These are phyloP conservation scores for Skeletonema marinoi DNA, from an alignment of 108 stramenopile genomes.

Conservation along the genomic window DNA sequence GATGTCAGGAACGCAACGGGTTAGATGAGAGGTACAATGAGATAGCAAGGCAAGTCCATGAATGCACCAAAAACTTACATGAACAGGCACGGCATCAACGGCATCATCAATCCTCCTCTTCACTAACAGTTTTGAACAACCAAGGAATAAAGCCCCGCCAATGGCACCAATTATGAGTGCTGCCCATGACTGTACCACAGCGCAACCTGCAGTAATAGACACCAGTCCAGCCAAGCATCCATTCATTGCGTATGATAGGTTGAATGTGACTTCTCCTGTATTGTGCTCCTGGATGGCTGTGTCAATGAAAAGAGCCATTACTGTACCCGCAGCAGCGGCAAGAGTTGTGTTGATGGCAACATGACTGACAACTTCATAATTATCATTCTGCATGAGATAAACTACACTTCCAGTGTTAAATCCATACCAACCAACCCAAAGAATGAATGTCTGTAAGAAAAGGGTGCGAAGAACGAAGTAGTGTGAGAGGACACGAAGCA, in stretches of 20 bases:
- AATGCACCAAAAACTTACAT: conserved; percentile 43
- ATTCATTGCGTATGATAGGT: conserved; percentile 69
- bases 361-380: conserved; percentile 47
- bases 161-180: conserved; percentile 85
- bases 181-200: conserved; percentile 75
- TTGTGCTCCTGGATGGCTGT: conserved; percentile 48
- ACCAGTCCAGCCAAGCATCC: conserved; percentile 77
- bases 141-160: conserved; percentile 81
- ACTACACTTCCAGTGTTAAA: conserved; percentile 89
- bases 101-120: conserved; percentile 86
- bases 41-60: not conserved
- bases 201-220: conserved; percentile 83
- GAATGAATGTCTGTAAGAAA: conserved; percentile 68
- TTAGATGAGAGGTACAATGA: not conserved
- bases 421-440: conserved; percentile 96
- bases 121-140: conserved; percentile 59
- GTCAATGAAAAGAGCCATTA: conserved; percentile 65
- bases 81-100: conserved; percentile 93
- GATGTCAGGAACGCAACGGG: not conserved
- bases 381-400: conserved; percentile 29
- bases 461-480: not conserved
- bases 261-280: conserved; percentile 69
- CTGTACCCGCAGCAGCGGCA: conserved; percentile 61
- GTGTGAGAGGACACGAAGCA: not conserved
- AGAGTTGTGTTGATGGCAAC: conserved; percentile 86